Conservation (phyloP, 768 basidiomycete species). For the Paxillus ammoniavirescens region DNA sequence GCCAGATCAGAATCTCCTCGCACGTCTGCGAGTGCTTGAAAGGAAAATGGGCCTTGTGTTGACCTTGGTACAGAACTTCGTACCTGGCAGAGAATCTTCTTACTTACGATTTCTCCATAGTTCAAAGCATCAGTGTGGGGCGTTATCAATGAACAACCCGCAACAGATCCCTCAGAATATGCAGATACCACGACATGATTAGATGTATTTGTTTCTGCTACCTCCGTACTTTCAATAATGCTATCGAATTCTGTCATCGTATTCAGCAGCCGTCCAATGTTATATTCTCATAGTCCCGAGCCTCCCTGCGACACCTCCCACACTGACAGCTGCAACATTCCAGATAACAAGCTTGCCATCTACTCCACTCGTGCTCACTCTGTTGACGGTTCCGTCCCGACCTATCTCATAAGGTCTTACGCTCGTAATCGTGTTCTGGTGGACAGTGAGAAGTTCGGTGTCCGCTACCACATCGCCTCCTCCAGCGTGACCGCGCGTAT, state of each 20-base stretch:
- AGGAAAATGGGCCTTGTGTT: conserved; percentile 94
- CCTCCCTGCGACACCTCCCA: conserved; percentile 40
- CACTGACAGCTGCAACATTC: conserved; percentile 64
- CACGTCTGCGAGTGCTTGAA: conserved; percentile 77
- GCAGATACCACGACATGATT: conserved; percentile 13
- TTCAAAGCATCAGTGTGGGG: conserved; percentile 98
- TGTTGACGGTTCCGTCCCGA: conserved; percentile 53
- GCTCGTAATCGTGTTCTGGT: conserved; percentile 98
- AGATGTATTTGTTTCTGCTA: neutral
- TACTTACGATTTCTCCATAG: conserved; percentile 36
- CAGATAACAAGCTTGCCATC: conserved; percentile 94
- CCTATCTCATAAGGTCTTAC: conserved; percentile 70
- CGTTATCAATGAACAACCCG: conserved; percentile 78
- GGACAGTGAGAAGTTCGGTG: conserved; percentile 84
- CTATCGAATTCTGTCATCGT: neutral
- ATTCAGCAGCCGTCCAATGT: conserved; percentile 20
- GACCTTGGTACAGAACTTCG: conserved; percentile 62
- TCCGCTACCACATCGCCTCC: conserved; percentile 40
- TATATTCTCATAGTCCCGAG: conserved; percentile 49
- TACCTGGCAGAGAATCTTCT: neutral
- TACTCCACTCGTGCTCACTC: conserved; percentile 89
- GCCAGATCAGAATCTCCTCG: conserved; percentile 76
- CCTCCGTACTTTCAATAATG: neutral
- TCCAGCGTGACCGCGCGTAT: conserved; percentile 57
- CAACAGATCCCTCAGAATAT: conserved; percentile 15